Base-by-base conservation (phyloP, 2,329 filamentous ascomycete genomes). In the Verticillium nubilum region DNA sequence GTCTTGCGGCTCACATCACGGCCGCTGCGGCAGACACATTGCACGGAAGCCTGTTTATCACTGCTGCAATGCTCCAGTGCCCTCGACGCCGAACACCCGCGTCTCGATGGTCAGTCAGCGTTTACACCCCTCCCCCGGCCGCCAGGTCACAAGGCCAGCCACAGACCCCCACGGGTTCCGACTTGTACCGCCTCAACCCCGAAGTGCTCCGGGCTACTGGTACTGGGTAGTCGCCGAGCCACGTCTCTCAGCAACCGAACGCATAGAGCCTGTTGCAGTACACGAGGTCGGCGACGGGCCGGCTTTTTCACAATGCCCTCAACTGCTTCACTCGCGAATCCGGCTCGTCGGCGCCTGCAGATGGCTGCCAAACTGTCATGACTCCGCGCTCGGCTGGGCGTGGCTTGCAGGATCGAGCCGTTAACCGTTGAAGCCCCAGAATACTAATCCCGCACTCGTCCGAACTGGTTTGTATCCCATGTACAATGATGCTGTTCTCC, bases 261-360 rank as follows among this genome's bases (percentile, higher is more conserved):
- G 15, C 7, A 50, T 19, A 23, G 42, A 19, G n/a, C 7, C 10
- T 12, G 25, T 50, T 23, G 19, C 28, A 25, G 33, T 15, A 26
- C 35, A 56, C 54, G 54, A 47, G 54, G 26, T 26, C 25, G 26
- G n/a, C 42, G 7, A 4, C n/a, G n/a, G 42, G 42, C 42, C 54
- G 23, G 35, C 29, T 54, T 54, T n/a, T 28, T 56, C 54, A 47
- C 54, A 35, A 56, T 56, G 54, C 33, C 54, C 25, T 56, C 54
- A 47, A 13, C 6, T 37, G 3, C 33, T 17, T 37, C 33, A 17
- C 12, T n/a, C 42, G 42, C 12, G n/a, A 10, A 50, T 7, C 12
- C 42, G 19, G 19, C n/a, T 23, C 42, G 7, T 50, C 42, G 42
- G 42, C 19, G 42, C n/a, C 19, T 23, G 42, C 42, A 50, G 19